Conservation (phyloP, 2,329 filamentous ascomycete genomes). For the Colletotrichum cuscutae region DNA sequence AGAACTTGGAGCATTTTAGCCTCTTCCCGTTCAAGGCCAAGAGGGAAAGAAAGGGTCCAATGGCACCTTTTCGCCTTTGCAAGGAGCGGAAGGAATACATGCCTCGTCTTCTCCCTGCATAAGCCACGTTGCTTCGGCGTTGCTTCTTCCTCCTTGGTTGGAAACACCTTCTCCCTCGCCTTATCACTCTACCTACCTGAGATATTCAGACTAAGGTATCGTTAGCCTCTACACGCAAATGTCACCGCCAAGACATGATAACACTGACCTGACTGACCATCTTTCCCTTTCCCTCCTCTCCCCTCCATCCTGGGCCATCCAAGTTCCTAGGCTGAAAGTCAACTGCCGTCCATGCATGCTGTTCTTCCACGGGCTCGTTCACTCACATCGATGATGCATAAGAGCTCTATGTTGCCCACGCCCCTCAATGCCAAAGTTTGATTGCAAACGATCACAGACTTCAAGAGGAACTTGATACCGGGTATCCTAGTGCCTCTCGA, state of each 20-base stretch:
- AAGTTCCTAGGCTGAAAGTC: neutral
- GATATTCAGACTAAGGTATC: neutral
- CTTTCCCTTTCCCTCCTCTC: neutral
- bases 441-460: neutral
- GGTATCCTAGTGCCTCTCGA: neutral
- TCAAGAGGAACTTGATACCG: neutral
- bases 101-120: neutral
- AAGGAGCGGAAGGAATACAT: neutral
- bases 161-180: neutral
- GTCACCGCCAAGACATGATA: neutral
- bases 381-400: neutral
- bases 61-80: neutral
- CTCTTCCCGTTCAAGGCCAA: neutral
- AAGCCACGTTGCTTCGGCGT: neutral
- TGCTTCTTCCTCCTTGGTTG: neutral
- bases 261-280: neutral
- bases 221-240: neutral
- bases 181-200: too few species aligned
- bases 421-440: neutral
- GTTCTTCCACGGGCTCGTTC: neutral
- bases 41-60: neutral
- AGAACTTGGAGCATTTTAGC: neutral
- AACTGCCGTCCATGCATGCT: neutral
- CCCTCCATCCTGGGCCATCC: neutral
- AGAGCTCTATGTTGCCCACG: neutral